Conservation (phyloP, 2,329 filamentous ascomycete species). For the Lecanosticta acicola region DNA sequence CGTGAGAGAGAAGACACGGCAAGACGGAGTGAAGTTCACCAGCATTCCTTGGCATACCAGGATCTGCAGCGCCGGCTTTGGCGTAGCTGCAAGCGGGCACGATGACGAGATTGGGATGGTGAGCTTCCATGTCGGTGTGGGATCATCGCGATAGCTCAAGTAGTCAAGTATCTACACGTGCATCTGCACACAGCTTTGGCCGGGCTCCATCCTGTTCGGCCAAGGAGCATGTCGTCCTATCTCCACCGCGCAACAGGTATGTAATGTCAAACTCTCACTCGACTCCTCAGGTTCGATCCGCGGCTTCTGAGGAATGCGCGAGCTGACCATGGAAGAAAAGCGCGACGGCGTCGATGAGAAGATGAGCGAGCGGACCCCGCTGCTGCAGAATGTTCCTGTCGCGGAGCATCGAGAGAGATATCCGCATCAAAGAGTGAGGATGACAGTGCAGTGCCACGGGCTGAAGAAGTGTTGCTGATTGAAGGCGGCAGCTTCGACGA, state of each 20-base stretch:
- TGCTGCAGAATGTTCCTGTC: slow-evolving; percentile 59
- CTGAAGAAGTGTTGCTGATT: slow-evolving; percentile 1
- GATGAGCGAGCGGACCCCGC: slow-evolving; percentile 59
- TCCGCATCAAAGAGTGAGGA: slow-evolving; percentile 31
- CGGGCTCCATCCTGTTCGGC: not conserved
- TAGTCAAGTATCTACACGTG: not conserved
- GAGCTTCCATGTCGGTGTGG: not conserved
- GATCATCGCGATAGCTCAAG: not conserved
- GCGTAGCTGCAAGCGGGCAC: not conserved
- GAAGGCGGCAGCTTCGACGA: slow-evolving; percentile 46
- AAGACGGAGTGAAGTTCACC: too few species aligned
- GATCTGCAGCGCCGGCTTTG: not conserved
- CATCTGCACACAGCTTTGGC: not conserved
- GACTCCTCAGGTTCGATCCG: not conserved
- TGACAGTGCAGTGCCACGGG: not conserved
- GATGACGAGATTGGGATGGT: not conserved
- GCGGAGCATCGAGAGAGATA: slow-evolving; percentile 51
- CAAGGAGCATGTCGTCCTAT: not conserved
- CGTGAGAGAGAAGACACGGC: too few species aligned
- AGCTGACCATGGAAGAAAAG: slow-evolving; percentile 15
- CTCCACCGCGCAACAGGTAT: too few species aligned
- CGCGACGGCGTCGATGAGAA: slow-evolving; percentile 15
- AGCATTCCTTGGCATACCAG: too few species aligned
- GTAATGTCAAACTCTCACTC: not conserved
- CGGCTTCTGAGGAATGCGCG: not conserved